Evolutionary conservation across 352 stramenopile genomes (phyloP), one percentile per base, ranked within the genome.

Genomic region (Globisporangium splendens): DNA sequence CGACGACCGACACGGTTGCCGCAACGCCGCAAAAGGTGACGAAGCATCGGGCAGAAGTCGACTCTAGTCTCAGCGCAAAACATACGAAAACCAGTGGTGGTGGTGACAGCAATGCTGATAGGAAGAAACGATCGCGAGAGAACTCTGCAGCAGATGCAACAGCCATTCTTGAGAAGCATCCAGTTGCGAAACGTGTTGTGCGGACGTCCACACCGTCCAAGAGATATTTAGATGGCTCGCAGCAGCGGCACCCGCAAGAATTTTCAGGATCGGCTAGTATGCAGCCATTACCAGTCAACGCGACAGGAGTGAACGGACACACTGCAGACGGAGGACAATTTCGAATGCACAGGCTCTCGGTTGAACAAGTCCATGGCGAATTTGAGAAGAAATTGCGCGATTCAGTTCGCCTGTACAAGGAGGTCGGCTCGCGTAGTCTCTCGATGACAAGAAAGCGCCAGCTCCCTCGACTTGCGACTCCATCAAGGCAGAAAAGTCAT

Each of bases 401-500:
- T 1, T 82, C 69, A 15, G 72, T 89, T n/a, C 65, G 66, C 22
- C 44, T 91, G 15, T 60, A 73, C 31, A 65, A 62, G 0, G 77
- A 91, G 18, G 61, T 87, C 28, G 65, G 65, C 2, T 61, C 63
- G 10, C 68, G 70, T 1, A 75, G 63, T 35, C 18, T 73, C 1
- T 54, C 60, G 15, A 65, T 80, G 49, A 90, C 76, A 11, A 60
- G 82, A 6, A 94, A 94, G 61, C 73, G 84, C 1, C 84, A 94
- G 50, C 59, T 96, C 41, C 83, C 81, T 8, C 72, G 82, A 28
- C 46, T 92, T 15, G 54, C 69, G 15, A 83, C 73, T 11, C 83
- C 86, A 20, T 35, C 51, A 17, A 81, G 83, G 14, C 53, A 60
- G 4, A 86, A 88, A 46, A 79, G 82, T 31, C 92, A 98, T 46